Evolutionary conservation across 2,329 filamentous ascomycete species (phyloP).

Genomic region (Talaromyces atroroseus): DNA sequence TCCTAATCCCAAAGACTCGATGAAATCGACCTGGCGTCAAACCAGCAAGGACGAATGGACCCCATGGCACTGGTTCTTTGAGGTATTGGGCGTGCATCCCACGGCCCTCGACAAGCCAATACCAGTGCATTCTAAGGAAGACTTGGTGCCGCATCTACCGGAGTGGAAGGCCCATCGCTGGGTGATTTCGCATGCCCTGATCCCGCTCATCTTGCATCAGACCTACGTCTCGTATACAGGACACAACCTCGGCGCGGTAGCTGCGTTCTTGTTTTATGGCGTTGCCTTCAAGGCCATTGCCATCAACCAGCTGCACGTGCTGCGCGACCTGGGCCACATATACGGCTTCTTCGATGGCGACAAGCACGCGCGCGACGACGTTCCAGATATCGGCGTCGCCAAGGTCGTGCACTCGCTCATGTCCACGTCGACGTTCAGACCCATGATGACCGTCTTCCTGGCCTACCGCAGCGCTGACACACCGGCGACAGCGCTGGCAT

Average conservation of each 20-base stretch:
- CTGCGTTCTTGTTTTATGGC: constrained; percentile 31
- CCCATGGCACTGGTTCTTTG: constrained; percentile 23
- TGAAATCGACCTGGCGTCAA: constrained; percentile 32
- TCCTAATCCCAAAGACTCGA: constrained; percentile 25
- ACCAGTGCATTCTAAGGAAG: constrained; percentile 33
- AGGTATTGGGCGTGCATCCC: constrained; percentile 21
- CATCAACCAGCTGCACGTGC: constrained; percentile 31
- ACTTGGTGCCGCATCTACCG: constrained; percentile 33
- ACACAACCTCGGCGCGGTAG: constrained; percentile 22
- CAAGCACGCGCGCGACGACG: constrained; percentile 35
- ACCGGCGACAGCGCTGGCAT: constrained; percentile 13
- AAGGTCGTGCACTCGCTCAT: constrained; percentile 26
- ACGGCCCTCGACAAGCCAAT: constrained; percentile 21
- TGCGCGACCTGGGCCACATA: constrained; percentile 30
- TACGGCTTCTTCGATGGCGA: constrained; percentile 40
- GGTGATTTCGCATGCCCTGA: constrained; percentile 31
- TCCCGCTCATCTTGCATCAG: constrained; percentile 33
- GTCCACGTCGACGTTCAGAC: constrained; percentile 25
- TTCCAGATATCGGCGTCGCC: constrained; percentile 33
- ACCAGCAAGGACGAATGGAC: constrained; percentile 23
- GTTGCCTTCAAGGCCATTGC: constrained; percentile 32
- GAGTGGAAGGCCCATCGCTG: constrained; percentile 29
- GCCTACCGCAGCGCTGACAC: constrained; percentile 17
- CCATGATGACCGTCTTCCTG: constrained; percentile 26
- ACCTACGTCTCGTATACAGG: constrained; percentile 24